These are phyloP conservation scores for Saitoella complicata DNA, from an alignment of 805 yeast species.

Conservation along the genomic window DNA sequence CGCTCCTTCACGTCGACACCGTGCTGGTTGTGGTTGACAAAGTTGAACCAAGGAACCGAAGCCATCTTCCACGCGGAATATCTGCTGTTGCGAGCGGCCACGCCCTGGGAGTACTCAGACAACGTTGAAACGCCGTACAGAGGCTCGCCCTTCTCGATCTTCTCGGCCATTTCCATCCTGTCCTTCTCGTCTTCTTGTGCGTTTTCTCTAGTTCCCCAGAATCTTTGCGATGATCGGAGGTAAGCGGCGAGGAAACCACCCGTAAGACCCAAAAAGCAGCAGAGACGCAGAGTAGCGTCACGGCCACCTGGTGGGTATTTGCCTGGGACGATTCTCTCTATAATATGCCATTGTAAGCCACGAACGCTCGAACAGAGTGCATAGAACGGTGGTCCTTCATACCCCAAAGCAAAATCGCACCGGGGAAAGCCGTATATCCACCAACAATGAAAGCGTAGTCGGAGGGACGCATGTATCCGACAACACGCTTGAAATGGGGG, in stretches of 20 bases:
- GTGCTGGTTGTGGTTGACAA: conserved; percentile 67
- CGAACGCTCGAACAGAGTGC: no score
- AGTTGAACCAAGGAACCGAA: conserved; percentile 67
- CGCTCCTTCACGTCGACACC: conserved; percentile 43
- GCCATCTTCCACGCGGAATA: conserved; percentile 45
- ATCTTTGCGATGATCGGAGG: conserved; percentile 45
- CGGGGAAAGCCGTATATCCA: conserved; percentile 16
- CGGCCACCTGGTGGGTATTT: no score
- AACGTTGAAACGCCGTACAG: conserved; percentile 53
- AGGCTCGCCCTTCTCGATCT: conserved; percentile 45
- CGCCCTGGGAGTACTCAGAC: conserved; percentile 53
- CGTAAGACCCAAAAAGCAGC: conserved; percentile 43
- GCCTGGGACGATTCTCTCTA: no score
- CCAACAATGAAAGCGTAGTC: conserved; percentile 40
- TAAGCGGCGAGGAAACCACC: conserved; percentile 68
- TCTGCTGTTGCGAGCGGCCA: conserved; percentile 64
- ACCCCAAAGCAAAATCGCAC: no score
- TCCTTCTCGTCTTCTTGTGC: conserved; percentile 53
- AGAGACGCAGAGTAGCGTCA: conserved; percentile 42
- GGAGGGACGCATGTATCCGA: conserved; percentile 50
- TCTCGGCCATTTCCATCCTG: conserved; percentile 53
- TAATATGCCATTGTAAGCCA: no score
- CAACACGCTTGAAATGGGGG: conserved; percentile 59
- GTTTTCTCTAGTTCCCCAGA: conserved; percentile 67
- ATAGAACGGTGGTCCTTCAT: no score